Conservation (phyloP, 2,329 filamentous ascomycete species). For the Exophiala calicioides region DNA sequence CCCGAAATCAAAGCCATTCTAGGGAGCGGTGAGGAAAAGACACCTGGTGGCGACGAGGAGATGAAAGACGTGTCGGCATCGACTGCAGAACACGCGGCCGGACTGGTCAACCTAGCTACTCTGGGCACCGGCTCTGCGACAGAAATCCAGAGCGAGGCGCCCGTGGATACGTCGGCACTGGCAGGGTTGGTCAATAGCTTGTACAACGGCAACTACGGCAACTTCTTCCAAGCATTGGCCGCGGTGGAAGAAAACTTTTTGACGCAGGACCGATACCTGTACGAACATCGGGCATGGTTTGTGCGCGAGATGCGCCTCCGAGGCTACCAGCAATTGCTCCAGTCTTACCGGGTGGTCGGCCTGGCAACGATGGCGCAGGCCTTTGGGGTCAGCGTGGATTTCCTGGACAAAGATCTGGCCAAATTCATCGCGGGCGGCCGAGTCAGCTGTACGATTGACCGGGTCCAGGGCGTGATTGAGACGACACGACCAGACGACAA, state of each 20-base stretch:
- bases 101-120: conserved; percentile 84
- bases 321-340: conserved; percentile 93
- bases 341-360: conserved; percentile 97
- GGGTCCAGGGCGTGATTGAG: conserved; percentile 95
- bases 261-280: conserved; percentile 88
- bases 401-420: conserved; percentile 92
- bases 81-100: conserved; percentile 58
- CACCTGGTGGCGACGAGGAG: conserved; percentile 78
- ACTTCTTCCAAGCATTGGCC: conserved; percentile 87
- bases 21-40: conserved; percentile 83
- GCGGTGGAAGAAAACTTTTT: conserved; percentile 92
- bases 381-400: conserved; percentile 96
- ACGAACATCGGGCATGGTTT: conserved; percentile 96
- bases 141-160: conserved; percentile 70
- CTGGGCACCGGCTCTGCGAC: conserved; percentile 66
- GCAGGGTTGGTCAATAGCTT: conserved; percentile 85
- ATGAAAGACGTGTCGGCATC: conserved; percentile 63
- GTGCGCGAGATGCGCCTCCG: conserved; percentile 97
- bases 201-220: conserved; percentile 91
- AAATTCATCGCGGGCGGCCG: conserved; percentile 95
- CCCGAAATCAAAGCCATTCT: conserved; percentile 98
- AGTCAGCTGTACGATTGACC: conserved; percentile 95
- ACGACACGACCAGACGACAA: conserved; percentile 98
- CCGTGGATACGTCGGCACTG: conserved; percentile 86
- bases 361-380: conserved; percentile 95